Percentiles rank a stretch among this genome's conserved stretches.
Evolutionary conservation across 2,329 filamentous ascomycete species (phyloP).

Genomic region (Fusarium graminum): DNA sequence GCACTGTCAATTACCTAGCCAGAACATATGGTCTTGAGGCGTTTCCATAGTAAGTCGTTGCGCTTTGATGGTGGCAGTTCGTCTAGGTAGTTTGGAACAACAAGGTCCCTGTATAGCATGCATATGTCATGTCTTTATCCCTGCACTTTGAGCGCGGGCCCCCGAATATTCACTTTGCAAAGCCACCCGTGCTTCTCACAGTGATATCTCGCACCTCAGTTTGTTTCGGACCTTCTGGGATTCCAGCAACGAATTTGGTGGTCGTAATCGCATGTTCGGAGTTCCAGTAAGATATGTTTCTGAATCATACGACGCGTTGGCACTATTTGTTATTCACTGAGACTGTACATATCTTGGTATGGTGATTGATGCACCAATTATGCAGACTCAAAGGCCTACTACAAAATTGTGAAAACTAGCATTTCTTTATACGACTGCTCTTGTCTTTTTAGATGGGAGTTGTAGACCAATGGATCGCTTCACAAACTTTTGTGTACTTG

Average conservation of each 20-base stretch:
- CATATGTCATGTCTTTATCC: not conserved
- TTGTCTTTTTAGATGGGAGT: too few species aligned
- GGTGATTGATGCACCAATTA: too few species aligned
- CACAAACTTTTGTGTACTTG: too few species aligned
- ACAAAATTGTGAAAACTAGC: too few species aligned
- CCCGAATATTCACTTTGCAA: not conserved
- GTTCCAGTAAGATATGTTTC: not conserved
- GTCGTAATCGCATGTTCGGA: not conserved
- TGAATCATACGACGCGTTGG: not conserved
- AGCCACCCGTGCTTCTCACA: not conserved
- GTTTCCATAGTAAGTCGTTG: slow-evolving; percentile 13
- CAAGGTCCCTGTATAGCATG: not conserved
- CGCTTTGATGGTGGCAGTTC: slow-evolving; percentile 12
- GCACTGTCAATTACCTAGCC: slow-evolving; percentile 3
- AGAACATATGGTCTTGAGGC: not conserved
- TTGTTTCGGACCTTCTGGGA: not conserved
- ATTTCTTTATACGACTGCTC: too few species aligned
- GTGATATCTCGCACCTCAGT: not conserved
- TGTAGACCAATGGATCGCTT: too few species aligned
- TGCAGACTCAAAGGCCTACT: too few species aligned
- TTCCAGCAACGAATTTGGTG: not conserved
- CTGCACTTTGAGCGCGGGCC: not conserved
- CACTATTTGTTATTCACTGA: not conserved
- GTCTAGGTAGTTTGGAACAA: not conserved
- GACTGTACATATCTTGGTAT: not conserved